Evolutionary conservation across 805 yeast species (phyloP).

Genomic region (Candida alai): DNA sequence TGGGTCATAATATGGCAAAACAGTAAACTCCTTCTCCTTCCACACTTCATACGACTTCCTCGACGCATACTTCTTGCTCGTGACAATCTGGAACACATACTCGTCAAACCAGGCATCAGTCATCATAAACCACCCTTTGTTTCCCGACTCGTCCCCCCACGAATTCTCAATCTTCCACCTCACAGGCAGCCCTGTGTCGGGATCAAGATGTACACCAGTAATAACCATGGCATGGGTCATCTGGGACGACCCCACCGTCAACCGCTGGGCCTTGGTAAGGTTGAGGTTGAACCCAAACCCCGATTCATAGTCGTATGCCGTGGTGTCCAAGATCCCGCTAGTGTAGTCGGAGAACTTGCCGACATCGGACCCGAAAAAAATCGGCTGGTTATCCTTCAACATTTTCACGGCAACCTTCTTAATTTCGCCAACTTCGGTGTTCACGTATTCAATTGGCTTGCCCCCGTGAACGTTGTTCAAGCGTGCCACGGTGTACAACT

Average conservation of each 20-base stretch:
- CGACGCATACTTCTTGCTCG: conserved; percentile 33
- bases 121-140: conserved; percentile 41
- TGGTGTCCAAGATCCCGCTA: conserved; percentile 70
- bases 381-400: conserved; percentile 69
- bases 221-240: conserved; percentile 93
- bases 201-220: conserved; percentile 75
- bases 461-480: conserved; percentile 72
- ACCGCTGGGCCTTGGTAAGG: conserved; percentile 63
- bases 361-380: conserved; percentile 88
- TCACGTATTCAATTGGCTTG: conserved; percentile 67
- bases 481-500: conserved; percentile 65
- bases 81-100: conserved; percentile 40
- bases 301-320: conserved; percentile 62
- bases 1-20: conserved; percentile 40
- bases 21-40: too few species aligned
- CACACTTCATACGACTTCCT: conserved; percentile 33
- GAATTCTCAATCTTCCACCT: conserved; percentile 45
- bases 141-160: conserved; percentile 41
- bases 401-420: conserved; percentile 62
- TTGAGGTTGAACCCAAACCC: conserved; percentile 49
- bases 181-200: conserved; percentile 31
- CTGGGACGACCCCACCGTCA: conserved; percentile 63
- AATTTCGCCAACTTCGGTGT: conserved; percentile 55
- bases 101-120: conserved; percentile 43
- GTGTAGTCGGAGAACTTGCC: conserved; percentile 65